Conservation (phyloP, 305 asterid species). For the Petunia hybrid region DNA sequence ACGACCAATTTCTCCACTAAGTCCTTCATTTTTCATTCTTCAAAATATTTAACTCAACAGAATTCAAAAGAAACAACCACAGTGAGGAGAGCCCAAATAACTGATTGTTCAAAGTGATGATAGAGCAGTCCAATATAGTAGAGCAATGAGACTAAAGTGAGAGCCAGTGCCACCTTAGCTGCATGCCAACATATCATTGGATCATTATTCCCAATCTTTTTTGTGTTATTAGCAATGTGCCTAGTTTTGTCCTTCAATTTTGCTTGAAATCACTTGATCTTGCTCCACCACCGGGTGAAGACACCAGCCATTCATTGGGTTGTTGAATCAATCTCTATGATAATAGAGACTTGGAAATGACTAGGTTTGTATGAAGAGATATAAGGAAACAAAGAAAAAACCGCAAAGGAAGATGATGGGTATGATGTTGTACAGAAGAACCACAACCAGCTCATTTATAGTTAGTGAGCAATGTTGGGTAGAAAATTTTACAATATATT, state of each 20-base stretch:
- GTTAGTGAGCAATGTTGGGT: background rate
- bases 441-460: background rate
- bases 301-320: background rate
- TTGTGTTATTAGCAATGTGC: constrained; percentile 36
- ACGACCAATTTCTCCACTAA: no score
- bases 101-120: constrained; percentile 66
- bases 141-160: constrained; percentile 66
- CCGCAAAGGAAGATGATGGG: background rate
- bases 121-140: constrained; percentile 73
- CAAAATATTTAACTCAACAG: background rate
- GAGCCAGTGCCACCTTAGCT: constrained; percentile 72
- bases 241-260: constrained; percentile 35
- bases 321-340: background rate
- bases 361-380: background rate
- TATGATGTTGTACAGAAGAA: background rate
- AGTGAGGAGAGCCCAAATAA: constrained; percentile 80
- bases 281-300: background rate
- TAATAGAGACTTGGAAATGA: background rate
- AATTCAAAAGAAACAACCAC: constrained; percentile 79
- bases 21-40: no score
- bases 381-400: background rate
- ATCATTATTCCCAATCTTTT: constrained; percentile 68
- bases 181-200: constrained; percentile 67
- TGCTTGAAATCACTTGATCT: constrained; percentile 24
- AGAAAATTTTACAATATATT: background rate